These are phyloP conservation scores for Daldinia caldariorum DNA, from an alignment of 495 filamentous ascomycete genomes.

Conservation along the genomic window DNA sequence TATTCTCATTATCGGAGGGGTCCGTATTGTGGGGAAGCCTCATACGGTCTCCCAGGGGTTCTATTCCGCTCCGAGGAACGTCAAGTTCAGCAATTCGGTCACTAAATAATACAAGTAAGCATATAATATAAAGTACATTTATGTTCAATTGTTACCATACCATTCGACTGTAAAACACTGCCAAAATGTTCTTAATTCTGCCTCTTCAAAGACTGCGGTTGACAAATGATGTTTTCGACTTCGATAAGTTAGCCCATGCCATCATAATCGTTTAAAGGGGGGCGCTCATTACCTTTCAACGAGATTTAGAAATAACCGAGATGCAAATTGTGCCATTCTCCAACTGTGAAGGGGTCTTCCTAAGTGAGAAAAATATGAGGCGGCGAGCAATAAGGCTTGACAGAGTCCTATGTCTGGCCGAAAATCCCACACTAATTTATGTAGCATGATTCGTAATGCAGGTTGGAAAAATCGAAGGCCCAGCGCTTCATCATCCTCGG, in stretches of 20 bases:
- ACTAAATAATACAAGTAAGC: slow-evolving; percentile 27
- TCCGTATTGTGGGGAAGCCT: slow-evolving; percentile 49
- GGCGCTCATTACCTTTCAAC: slow-evolving; percentile 42
- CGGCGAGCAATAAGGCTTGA: slow-evolving; percentile 50
- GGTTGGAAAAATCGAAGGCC: slow-evolving; percentile 52
- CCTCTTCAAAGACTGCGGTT: slow-evolving; percentile 45
- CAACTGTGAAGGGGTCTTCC: slow-evolving; percentile 52
- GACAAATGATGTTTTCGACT: slow-evolving; percentile 40
- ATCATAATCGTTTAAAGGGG: neutral
- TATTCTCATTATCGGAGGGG: slow-evolving; percentile 47
- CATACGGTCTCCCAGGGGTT: slow-evolving; percentile 49
- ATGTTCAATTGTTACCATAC: slow-evolving; percentile 19
- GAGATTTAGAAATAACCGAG: slow-evolving; percentile 44
- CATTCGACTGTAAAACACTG: slow-evolving; percentile 53
- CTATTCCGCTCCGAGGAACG: slow-evolving; percentile 48
- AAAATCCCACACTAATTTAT: slow-evolving; percentile 48
- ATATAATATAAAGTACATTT: neutral
- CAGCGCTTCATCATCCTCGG: slow-evolving; percentile 42
- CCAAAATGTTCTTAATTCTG: slow-evolving; percentile 49
- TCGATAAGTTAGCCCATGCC: slow-evolving; percentile 24
- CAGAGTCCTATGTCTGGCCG: slow-evolving; percentile 43
- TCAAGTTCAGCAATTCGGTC: slow-evolving; percentile 52
- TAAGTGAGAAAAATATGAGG: slow-evolving; percentile 51
- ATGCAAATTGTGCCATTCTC: slow-evolving; percentile 49
- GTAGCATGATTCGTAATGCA: slow-evolving; percentile 48